These are phyloP conservation scores for Cantharellus cinnabarinus DNA, from an alignment of 768 basidiomycete genomes.

Conservation along the genomic window DNA sequence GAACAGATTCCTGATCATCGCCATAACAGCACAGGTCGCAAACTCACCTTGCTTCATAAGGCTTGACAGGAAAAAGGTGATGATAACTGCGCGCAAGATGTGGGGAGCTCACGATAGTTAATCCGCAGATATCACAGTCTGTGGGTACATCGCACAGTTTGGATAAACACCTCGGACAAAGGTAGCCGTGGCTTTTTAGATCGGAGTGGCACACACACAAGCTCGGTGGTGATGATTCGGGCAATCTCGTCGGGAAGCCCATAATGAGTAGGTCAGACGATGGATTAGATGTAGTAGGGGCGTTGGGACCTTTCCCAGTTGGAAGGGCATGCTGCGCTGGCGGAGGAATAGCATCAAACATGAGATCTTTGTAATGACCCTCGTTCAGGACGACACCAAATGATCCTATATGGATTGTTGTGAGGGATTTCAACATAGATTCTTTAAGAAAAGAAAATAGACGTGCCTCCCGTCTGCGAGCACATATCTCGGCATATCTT, in stretches of 20 bases:
- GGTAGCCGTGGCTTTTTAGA: conserved; percentile 79
- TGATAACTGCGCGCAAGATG: conserved; percentile 93
- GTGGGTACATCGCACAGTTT: conserved; percentile 97
- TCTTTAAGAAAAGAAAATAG: conserved; percentile 2
- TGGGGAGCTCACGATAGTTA: conserved; percentile 96
- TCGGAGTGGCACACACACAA: conserved; percentile 89
- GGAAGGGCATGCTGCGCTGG: conserved; percentile 50
- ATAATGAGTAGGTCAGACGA: conserved; percentile 94
- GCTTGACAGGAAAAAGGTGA: conserved; percentile 85
- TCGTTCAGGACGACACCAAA: conserved; percentile 98
- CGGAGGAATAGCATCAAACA: conserved; percentile 90
- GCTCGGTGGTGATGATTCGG: conserved; percentile 60
- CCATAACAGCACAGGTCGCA: neutral
- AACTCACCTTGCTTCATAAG: conserved; percentile 63
- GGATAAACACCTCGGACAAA: conserved; percentile 82
- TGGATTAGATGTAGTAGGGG: conserved; percentile 24
- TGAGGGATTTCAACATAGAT: neutral
- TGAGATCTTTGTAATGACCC: conserved; percentile 84
- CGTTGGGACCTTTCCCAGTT: conserved; percentile 10
- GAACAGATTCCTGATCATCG: neutral
- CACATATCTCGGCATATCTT: conserved; percentile 88
- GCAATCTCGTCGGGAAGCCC: conserved; percentile 90
- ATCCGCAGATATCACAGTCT: conserved; percentile 88
- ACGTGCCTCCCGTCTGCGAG: conserved; percentile 76
- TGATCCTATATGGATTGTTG: conserved; percentile 23